Evolutionary conservation across 371 early-diverging fungal species (phyloP).

Genomic region (Batkoa obscura): DNA sequence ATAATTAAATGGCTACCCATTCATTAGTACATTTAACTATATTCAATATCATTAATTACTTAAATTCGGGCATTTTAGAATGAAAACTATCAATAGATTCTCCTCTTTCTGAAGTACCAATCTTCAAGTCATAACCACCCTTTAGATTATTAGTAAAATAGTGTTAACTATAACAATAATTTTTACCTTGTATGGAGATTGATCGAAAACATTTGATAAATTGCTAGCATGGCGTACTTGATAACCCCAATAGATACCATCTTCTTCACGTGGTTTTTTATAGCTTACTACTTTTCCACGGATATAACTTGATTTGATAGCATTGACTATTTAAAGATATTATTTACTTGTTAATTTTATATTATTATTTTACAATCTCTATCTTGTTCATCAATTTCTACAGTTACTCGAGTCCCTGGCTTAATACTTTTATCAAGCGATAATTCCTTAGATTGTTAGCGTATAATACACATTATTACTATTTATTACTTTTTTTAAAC

Average conservation of each 20-base stretch:
- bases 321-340: conserved; percentile 7
- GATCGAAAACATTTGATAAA: conserved; percentile 35
- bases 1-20: conserved; percentile 39
- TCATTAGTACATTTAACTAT: too few relatives aligned
- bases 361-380: conserved; percentile 7
- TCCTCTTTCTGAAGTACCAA: conserved; percentile 46
- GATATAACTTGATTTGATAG: conserved; percentile 15
- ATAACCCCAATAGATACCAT: conserved; percentile 61
- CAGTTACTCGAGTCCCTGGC: conserved; percentile 44
- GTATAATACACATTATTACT: not conserved
- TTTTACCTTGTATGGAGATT: conserved; percentile 32
- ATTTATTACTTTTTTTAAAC: conserved; percentile 20
- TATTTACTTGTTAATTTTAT: too few relatives aligned
- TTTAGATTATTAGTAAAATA: conserved; percentile 5
- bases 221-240: conserved; percentile 38
- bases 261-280: conserved; percentile 31
- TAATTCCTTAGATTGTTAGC: conserved; percentile 15
- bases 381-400: conserved; percentile 23
- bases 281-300: conserved; percentile 42
- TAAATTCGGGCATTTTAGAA: conserved; percentile 12
- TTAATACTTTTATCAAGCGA: conserved; percentile 31
- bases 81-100: conserved; percentile 18
- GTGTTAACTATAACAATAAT: not conserved
- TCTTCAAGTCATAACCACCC: conserved; percentile 44
- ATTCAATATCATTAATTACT: conserved; percentile 9